Evolutionary conservation across 2,329 filamentous ascomycete species (phyloP), one percentile per base, ranked within the genome.

Genomic region (Neonectria sp.): DNA sequence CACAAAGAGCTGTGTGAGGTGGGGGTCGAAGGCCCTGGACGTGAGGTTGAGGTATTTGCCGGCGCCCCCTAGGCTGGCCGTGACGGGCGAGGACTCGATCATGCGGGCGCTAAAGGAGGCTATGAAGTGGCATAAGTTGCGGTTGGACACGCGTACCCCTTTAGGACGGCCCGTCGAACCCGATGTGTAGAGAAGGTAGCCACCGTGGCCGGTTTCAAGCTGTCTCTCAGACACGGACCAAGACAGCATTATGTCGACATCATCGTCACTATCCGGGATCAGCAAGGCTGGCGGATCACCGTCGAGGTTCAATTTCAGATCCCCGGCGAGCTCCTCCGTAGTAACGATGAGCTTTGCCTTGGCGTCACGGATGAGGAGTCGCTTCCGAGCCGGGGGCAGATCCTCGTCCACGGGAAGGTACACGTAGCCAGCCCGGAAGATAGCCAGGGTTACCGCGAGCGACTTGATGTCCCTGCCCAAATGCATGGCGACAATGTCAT

Each of bases 141-240:
- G 83, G 71, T 91, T 88, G 2, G 87, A 90, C 61, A 92, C 81
- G 67, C 90, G 86, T 68, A 89, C 91, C 17, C 90, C 90, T 74
- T 92, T 92, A 0, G 90, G 90, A 21, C 84, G 88, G n/a, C 90
- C 90, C 0, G 90, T 92, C 6, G 89, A 89, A 33, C 89, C 89
- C n/a, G 87, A 90, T 1, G 90, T 92, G 75, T 91, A 92, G 9
- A 92, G 80, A 64, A 89, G 90, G 74, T 92, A 91, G 72, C 86
- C 89, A 8, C 85, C 84, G 66, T 87, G 31, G 4, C 33, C 27
- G 21, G 45, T 24, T 49, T 33, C 37, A 49, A 24, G n/a, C 31
- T 25, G n/a, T 31, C 21, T 35, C 24, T 57, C 12, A 21, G 52
- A 71, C 6, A 45, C n/a, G 6, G 40, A 7, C 40, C 40, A 45